A percentile compares a stretch with the other conserved stretches of the same genome.
Evolutionary conservation across 2,329 filamentous ascomycete species (phyloP).

Genomic region (Xylariaceae sp.): DNA sequence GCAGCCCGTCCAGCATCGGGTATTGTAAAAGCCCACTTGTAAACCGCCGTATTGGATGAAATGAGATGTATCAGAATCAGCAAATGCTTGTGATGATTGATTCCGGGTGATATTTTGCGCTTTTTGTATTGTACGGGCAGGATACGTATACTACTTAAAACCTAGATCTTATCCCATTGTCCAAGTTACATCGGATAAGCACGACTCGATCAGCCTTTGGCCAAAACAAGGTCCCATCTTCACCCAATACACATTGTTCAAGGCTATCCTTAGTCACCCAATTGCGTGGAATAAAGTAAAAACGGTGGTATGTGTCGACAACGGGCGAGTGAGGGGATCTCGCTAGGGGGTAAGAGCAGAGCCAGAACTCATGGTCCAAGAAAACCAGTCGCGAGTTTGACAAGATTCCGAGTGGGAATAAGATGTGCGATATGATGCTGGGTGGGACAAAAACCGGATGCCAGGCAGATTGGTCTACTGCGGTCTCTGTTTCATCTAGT

Average conservation of each 20-base stretch:
- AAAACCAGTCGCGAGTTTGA: background rate
- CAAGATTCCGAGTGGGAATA: constrained; percentile 4
- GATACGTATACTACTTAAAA: too few species aligned
- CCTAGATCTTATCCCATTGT: too few species aligned
- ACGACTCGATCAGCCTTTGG: constrained; percentile 3
- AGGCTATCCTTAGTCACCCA: constrained; percentile 2
- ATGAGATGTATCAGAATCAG: too few species aligned
- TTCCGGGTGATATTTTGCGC: too few species aligned
- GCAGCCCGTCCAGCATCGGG: too few species aligned
- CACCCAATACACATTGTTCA: constrained; percentile 1
- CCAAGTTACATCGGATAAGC: constrained; percentile 1
- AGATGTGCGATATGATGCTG: background rate
- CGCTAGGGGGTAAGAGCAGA: constrained; percentile 1
- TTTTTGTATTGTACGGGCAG: too few species aligned
- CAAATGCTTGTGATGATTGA: too few species aligned
- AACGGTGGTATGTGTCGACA: background rate
- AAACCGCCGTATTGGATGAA: too few species aligned
- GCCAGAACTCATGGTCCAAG: constrained; percentile 1
- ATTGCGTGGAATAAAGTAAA: constrained; percentile 5
- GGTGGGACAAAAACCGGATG: too few species aligned
- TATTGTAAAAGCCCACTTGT: too few species aligned
- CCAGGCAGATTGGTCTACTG: too few species aligned
- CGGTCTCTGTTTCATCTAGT: too few species aligned
- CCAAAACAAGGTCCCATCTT: constrained; percentile 5
- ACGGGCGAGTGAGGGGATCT: background rate